Conservation (phyloP, 192 early-diverging fungal species). For the Gigaspora rosea region DNA sequence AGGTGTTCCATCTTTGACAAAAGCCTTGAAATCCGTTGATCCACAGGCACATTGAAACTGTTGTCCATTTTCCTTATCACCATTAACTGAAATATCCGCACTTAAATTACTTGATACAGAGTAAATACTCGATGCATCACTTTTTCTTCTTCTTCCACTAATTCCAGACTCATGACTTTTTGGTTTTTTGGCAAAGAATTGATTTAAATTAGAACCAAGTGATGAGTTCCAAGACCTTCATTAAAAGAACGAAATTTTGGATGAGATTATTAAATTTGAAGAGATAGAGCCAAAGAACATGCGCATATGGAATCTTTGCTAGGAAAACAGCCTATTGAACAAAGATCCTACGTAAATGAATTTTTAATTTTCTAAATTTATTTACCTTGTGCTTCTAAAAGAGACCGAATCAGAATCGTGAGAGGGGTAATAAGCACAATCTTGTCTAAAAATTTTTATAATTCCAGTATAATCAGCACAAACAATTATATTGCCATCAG, state of each 20-base stretch:
- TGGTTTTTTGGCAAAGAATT: not conserved
- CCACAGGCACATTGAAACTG: constrained; percentile 21
- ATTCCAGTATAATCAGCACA: constrained; percentile 61
- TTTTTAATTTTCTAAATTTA: not conserved
- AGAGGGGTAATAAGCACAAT: constrained; percentile 43
- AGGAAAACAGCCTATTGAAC: not conserved
- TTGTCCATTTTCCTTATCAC: not conserved
- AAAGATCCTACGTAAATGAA: not conserved
- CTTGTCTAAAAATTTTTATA: constrained; percentile 69
- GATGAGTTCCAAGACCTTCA: constrained; percentile 27
- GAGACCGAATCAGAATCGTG: constrained; percentile 13
- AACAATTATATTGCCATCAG: constrained; percentile 62
- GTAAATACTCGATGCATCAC: constrained; percentile 30
- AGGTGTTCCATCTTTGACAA: not conserved
- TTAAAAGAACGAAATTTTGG: not conserved
- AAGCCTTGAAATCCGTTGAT: constrained; percentile 23
- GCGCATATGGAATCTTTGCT: not conserved
- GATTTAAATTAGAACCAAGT: not conserved
- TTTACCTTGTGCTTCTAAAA: constrained; percentile 11
- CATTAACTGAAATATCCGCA: not conserved
- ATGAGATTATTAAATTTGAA: not conserved
- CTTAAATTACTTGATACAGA: constrained; percentile 18
- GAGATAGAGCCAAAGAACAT: no score
- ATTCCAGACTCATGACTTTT: not conserved
- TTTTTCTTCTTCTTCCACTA: constrained; percentile 6